Evolutionary conservation across 192 early-diverging fungal species (phyloP), one percentile per base, ranked within the genome.

Genomic region (Funneliformis mosseae): DNA sequence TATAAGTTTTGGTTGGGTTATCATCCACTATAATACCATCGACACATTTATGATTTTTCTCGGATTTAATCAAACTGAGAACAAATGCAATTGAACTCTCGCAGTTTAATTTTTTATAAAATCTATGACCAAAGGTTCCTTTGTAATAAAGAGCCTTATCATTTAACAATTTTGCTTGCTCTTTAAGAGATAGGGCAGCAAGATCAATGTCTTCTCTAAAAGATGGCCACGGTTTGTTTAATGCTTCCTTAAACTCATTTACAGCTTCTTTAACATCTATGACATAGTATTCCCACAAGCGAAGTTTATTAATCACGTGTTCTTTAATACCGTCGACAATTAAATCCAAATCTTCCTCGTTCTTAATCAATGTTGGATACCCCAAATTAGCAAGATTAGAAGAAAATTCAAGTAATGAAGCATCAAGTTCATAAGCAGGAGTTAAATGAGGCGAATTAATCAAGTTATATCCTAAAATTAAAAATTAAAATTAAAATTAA

Each of bases 371-470:
- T 60, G 89, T 75, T 23, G 87, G 83, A 61, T 92, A 64, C 0
- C 88, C 87, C 2, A 72, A 39, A 28, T 88, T 78, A 11, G 84
- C 83, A 48, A 97, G 76, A 33, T 91, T 82, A 23, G 82, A 85
- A 10, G 93, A 94, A 46, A 95, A 94, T 42, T 87, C 68, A 33
- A 95, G 68, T 10, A 99, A 86, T 5, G 95, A 93, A n/a, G 90
- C 94, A 82, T 99, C 98, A 43, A 99, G 83, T 77, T 98, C 97
- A 84, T 91, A 98, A 0, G 98, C 98, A 41, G 95, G 88, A 42
- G 92, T 88, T 71, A 99, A 86, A 84, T 99, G 97, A 39, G 98
- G 98, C 21, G 96, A 94, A 75, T 96, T 99, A 79, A 92, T 84
- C 48, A 99, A 83, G 78, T 98, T 99, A 85, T 98, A 99, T 25